Evolutionary conservation across 1,284 basidiomycete species (phyloP).

Genomic region (Ceratobasidium sp.): DNA sequence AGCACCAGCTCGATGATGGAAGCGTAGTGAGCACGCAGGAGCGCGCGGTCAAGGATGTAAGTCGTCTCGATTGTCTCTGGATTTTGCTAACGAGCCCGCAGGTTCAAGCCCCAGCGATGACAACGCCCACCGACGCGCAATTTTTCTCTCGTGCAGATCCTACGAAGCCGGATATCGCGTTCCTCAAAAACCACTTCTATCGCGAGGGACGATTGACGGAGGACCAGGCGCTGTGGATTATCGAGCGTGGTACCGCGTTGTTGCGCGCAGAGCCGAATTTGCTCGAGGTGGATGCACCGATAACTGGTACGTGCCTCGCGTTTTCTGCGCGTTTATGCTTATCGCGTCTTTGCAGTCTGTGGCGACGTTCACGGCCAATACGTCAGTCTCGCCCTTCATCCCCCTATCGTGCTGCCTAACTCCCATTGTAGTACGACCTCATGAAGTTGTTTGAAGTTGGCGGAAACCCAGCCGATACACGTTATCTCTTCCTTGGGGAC

Average conservation of each 20-base stretch:
- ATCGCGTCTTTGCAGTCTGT: slow-evolving; percentile 70
- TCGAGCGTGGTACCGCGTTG: slow-evolving; percentile 83
- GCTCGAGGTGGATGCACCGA: slow-evolving; percentile 91
- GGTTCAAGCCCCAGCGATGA: slow-evolving; percentile 96
- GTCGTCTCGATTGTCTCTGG: slow-evolving; percentile 49
- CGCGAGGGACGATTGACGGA: slow-evolving; percentile 92
- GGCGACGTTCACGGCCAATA: slow-evolving; percentile 99
- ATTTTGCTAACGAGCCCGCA: slow-evolving; percentile 53
- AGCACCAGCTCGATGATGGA: slow-evolving; percentile 89
- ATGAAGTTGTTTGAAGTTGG: slow-evolving; percentile 99
- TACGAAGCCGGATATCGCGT: slow-evolving; percentile 93
- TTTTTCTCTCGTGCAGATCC: slow-evolving; percentile 89
- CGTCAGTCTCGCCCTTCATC: slow-evolving; percentile 62
- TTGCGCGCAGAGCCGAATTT: slow-evolving; percentile 87
- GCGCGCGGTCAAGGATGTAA: slow-evolving; percentile 83
- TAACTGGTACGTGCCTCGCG: slow-evolving; percentile 75
- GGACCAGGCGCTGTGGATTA: slow-evolving; percentile 89
- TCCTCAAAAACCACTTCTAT: slow-evolving; percentile 99
- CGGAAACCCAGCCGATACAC: slow-evolving; percentile 88
- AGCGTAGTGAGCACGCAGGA: slow-evolving; percentile 86
- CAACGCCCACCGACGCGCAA: slow-evolving; percentile 89
- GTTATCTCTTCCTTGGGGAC: slow-evolving; percentile 97
- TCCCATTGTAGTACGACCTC: slow-evolving; percentile 80
- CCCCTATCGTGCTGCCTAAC: slow-evolving; percentile 28
- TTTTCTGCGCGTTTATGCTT: neutral